phyloP scores from a whole-genome alignment of 805 yeast species.

The Candida silvicultrix region DNA sequence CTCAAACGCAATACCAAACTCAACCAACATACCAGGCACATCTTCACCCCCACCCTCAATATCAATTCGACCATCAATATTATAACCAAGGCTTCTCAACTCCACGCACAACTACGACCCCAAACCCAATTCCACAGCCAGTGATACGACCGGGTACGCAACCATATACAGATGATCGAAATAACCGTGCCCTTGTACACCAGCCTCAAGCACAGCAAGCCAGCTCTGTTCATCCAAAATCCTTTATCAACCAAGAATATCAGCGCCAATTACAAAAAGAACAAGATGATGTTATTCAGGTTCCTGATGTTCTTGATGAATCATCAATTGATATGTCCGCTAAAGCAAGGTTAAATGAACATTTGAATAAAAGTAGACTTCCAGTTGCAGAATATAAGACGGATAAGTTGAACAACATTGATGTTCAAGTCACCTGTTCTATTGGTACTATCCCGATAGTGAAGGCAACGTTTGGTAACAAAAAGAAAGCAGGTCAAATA shows the following conservation, averaged over 20 bases:
- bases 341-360: not conserved
- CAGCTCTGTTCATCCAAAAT: not conserved
- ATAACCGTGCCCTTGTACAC: not conserved
- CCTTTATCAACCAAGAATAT: not conserved
- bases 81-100: not conserved
- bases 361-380: not conserved
- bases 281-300: not conserved
- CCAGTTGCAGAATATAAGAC: not conserved
- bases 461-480: not conserved
- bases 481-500: not conserved
- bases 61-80: not conserved
- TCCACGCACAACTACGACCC: not conserved
- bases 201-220: not conserved
- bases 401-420: not conserved
- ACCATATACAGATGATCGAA: not conserved
- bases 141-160: no score
- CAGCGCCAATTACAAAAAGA: not conserved
- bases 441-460: not conserved
- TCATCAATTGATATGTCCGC: not conserved
- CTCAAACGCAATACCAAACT: not conserved
- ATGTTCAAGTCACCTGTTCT: not conserved
- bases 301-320: not conserved
- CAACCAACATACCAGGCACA: not conserved
- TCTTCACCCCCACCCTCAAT: not conserved
- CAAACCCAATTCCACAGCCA: not conserved